Percentiles rank a stretch among this genome's conserved stretches.
phyloP scores from a whole-genome alignment of 305 asterid genomes.

The Monarda citriodora region DNA sequence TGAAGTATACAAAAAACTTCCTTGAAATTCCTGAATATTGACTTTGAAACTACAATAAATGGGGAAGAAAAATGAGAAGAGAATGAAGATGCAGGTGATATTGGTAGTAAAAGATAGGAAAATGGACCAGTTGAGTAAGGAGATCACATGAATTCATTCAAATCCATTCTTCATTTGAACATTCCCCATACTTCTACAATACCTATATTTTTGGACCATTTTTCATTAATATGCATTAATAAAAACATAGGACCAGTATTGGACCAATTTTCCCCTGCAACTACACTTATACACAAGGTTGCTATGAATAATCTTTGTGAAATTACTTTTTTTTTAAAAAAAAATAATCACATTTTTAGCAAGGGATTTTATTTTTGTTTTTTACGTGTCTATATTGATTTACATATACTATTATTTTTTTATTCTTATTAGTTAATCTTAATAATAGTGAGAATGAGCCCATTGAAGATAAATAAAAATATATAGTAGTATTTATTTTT shows the following conservation, averaged over 20 bases:
- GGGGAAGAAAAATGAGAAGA: neutral
- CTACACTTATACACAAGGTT: neutral
- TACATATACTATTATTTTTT: too few relatives aligned
- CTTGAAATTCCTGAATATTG: neutral
- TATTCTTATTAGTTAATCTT: too few relatives aligned
- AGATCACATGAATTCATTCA: constrained; percentile 23
- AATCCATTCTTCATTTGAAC: constrained; percentile 16
- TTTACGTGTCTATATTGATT: too few relatives aligned
- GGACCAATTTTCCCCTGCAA: constrained; percentile 23
- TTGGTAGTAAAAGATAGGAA: neutral
- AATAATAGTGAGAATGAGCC: too few relatives aligned
- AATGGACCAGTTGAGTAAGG: constrained; percentile 24
- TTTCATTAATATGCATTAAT: neutral
- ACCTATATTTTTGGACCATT: constrained; percentile 22
- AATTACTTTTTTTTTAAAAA: too few relatives aligned
- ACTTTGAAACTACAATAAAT: neutral
- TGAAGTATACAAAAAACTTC: neutral
- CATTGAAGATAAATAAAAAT: too few relatives aligned
- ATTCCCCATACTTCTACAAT: constrained; percentile 4
- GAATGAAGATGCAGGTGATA: neutral
- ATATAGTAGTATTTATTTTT: too few relatives aligned
- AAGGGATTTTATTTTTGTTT: too few relatives aligned
- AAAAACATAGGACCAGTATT: constrained; percentile 16
- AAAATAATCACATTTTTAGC: too few relatives aligned
- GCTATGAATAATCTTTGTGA: neutral